Base-by-base conservation (phyloP, 1,284 basidiomycete genomes). In the Hemileia vastatrix region DNA sequence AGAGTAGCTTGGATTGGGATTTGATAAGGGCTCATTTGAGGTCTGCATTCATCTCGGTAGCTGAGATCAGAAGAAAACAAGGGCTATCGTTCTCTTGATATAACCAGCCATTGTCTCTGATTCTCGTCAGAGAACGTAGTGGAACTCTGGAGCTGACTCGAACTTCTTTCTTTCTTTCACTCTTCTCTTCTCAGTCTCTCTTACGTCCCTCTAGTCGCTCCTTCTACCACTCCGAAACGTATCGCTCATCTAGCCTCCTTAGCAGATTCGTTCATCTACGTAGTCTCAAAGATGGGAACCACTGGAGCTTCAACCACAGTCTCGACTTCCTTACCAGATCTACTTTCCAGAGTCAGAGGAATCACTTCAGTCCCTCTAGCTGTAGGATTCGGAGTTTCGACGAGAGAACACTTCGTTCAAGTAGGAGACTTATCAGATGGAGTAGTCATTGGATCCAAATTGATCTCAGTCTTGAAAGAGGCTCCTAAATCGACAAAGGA, bases 281-380 rank as follows among this genome's bases (percentile, higher is more conserved):
- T 98, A 57, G 90, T 95, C 8, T 91, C 89, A 36, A 90, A 89
- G 80, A 97, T 98, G 92, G 94, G 94, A 27, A 94, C 90, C 1
- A 98, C 94, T 0, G 95, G 94, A 45, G 96, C 92, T 2, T 88
- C 90, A 1, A 84, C 84, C 23, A 78, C 81, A 43, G 83, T 84
- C 9, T 81, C 79, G 0, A 69, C 70, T 43, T 67, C 68, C 11
- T 70, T 78, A 19, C 70, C 74, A 21, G 64, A 71, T 27, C 68
- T 78, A 57, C 69, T 78, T 57, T 50, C 67, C 31, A 71, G 70
- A 31, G 76, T 78, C 65, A 74, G 77, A 50, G 52, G 49, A 9
- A 61, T 69, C 50, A 84, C 90, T 54, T 79, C 80, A 23, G 83
- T 50, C 68, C 90, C 94, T 2, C 81, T 98, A 56, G 93, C 91